Evolutionary conservation across 495 filamentous ascomycete genomes (phyloP), one percentile per base, ranked within the genome.

Genomic region (Trypethelium eluteriae): DNA sequence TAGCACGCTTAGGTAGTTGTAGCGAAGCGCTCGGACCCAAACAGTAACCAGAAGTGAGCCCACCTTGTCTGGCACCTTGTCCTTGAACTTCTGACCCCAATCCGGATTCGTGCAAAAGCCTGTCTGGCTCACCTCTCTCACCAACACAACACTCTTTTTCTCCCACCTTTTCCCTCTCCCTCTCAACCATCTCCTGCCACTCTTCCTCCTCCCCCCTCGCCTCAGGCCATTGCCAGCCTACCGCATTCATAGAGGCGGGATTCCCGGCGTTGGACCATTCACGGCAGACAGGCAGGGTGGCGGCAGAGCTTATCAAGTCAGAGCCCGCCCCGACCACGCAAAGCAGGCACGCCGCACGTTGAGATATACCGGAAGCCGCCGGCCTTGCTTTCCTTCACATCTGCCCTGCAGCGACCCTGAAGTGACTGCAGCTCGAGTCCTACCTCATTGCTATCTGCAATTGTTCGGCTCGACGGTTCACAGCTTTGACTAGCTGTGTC

Each of bases 401-500:
- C 49, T 53, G 14, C 14, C 7, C 41, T 44, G 41, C 70, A 72
- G 70, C 70, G 73, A 25, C 25, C 25, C 25, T 25, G 25, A 25
- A 25, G 25, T 25, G 25, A 25, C 25, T 25, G 25, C 25, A 25
- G 25, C 25, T 68, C 66, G 74, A 71, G 62, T 39, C 14, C 38
- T 63, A n/a, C 35, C 36, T 59, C 32, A 59, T 36, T 59, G 18
- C 53, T 34, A 59, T 32, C 53, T 34, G 18, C 32, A 36, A 36
- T 36, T 56, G 6, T 62, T 56, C 41, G 39, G 41, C 44, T 64
- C 62, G 69, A 68, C 71, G 47, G 70, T 71, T 59, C 74, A 67
- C 71, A 67, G 72, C 73, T 76, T 77, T 77, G 50, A 72, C 65
- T 76, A 77, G 75, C 73, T 77, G 74, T 74, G 73, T 59, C 36